Evolutionary conservation across 345 rosid genomes (phyloP), one percentile per base, ranked within the genome.

Genomic region (Erodium maritimum): DNA sequence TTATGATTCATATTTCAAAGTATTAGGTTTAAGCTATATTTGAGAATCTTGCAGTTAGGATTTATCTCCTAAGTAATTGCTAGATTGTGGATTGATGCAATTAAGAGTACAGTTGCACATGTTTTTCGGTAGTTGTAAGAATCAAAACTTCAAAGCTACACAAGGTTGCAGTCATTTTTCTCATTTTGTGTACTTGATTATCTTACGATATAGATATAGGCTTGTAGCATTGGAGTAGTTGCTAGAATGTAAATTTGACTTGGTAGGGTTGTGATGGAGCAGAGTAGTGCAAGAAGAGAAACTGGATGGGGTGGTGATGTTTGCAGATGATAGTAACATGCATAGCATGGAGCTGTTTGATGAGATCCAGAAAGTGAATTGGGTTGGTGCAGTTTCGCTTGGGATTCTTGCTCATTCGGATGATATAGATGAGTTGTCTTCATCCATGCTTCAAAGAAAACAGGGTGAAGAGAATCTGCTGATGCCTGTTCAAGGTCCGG

Each of bases 321-420:
- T 94, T 80, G 88, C 83, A 0, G 99, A 93, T 68, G 99, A 93
- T 72, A 85, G 99, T 67, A 93, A 90, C 57, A 85, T 93, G 95
- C 97, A 93, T 67, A 80, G 91, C 66, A 85, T 90, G 94, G 99
- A 90, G 70, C 80, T 90, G 17, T 93, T 89, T 50, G 96, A 87
- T 51, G 99, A 87, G 67, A 82, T 93, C 62, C 99, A 93, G 67
- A 87, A 77, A 57, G 91, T 90, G 67, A 82, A 79, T 66, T 94
- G 96, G 97, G 77, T 94, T 3, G 97, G 96, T 11, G 82, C 95
- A 37, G 68, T 87, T 66, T 90, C 99, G 0, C 70, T 94, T 63
- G 99, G 99, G 12, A 84, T 94, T 50, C 83, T 90, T 23, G 79
- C 61, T 23, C 87, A 79, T 78, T 80, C 87, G 0, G 91, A 71